Percentiles rank a stretch among this genome's conserved stretches.
These are phyloP conservation scores for Sporothrix phasma DNA, from an alignment of 2,329 filamentous ascomycete species.

Conservation along the genomic window DNA sequence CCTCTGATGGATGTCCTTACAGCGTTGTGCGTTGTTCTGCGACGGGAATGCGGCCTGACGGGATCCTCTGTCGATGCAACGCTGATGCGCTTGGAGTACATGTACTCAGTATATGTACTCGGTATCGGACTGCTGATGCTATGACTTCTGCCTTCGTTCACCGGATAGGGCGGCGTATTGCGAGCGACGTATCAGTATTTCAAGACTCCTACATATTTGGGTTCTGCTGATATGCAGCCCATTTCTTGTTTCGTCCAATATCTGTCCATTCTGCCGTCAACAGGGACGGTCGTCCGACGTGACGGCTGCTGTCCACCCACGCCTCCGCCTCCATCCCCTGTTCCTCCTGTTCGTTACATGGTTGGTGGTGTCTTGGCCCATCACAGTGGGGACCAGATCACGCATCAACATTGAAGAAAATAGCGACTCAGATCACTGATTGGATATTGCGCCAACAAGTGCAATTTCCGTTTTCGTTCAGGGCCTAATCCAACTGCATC, in stretches of 20 bases:
- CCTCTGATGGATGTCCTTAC: not conserved
- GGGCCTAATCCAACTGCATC: not conserved
- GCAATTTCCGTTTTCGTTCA: constrained; percentile 1
- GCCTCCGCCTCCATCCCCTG: not conserved
- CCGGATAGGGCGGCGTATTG: not conserved
- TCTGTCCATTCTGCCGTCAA: not conserved
- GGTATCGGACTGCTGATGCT: no score
- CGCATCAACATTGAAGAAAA: not conserved
- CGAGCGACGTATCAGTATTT: not conserved
- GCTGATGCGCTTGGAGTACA: no score
- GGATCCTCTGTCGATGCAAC: not conserved
- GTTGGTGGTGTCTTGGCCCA: not conserved
- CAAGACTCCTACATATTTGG: not conserved
- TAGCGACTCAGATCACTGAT: not conserved
- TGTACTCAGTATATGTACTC: no score
- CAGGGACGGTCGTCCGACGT: not conserved
- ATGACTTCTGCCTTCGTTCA: no score
- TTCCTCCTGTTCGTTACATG: not conserved
- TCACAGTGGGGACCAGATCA: not conserved
- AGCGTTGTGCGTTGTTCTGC: not conserved
- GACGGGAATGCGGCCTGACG: not conserved
- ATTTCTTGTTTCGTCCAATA: not conserved
- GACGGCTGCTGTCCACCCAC: not conserved
- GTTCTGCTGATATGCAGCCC: no score
- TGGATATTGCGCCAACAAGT: not conserved